Conservation (phyloP, 2,329 filamentous ascomycete species). For the Reticulascus tulasneorum region DNA sequence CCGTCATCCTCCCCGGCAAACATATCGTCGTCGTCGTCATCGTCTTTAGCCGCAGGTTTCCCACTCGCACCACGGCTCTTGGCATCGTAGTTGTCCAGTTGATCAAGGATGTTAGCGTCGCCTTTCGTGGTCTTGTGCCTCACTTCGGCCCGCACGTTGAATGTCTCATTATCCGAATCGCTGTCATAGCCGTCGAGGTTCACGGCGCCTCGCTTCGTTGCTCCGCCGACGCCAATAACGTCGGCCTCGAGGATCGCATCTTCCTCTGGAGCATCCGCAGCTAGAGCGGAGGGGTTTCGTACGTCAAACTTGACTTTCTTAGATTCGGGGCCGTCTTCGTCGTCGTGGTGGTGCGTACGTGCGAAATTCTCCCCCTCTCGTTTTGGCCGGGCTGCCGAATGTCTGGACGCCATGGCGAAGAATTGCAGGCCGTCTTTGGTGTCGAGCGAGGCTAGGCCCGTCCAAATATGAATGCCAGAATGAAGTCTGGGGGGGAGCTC, state of each 20-base stretch:
- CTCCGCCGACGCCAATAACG: conserved; percentile 76
- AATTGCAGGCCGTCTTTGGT: too few species aligned
- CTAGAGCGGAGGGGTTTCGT: conserved; percentile 89
- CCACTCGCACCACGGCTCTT: conserved; percentile 34
- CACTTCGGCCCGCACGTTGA: conserved; percentile 68
- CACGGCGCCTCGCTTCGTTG: conserved; percentile 86
- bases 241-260: conserved; percentile 81
- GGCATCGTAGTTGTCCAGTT: conserved; percentile 52
- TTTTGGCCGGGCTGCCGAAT: conserved; percentile 71
- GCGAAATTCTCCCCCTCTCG: conserved; percentile 78
- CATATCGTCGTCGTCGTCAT: conserved; percentile 64
- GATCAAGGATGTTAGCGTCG: conserved; percentile 46
- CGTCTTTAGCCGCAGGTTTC: conserved; percentile 27
- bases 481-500: too few species aligned
- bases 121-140: conserved; percentile 41
- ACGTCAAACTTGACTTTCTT: conserved; percentile 92
- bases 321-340: conserved; percentile 40
- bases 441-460: background rate
- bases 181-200: conserved; percentile 97
- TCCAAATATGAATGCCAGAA: too few species aligned
- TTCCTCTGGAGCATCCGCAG: conserved; percentile 72
- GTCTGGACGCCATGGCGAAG: conserved; percentile 53
- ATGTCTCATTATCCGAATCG: conserved; percentile 88
- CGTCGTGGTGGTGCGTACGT: conserved; percentile 65
- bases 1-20: conserved; percentile 63